These are phyloP conservation scores for Podosphaera fusca DNA, from an alignment of 2,329 filamentous ascomycete species.

Conservation along the genomic window DNA sequence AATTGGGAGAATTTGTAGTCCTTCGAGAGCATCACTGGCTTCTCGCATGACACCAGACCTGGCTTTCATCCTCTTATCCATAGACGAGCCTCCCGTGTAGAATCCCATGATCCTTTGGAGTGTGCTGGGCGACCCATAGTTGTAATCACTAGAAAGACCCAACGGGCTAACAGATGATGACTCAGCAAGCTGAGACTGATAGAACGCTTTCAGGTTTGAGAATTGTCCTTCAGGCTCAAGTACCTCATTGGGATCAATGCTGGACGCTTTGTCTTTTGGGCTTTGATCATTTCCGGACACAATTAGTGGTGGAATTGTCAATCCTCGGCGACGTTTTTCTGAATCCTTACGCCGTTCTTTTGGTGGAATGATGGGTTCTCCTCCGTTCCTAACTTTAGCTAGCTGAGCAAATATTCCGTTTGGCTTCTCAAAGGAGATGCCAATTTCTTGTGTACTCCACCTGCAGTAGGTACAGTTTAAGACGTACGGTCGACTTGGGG, in stretches of 20 bases:
- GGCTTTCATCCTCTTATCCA: constrained; percentile 39
- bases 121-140: constrained; percentile 53
- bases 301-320: constrained; percentile 8
- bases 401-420: constrained; percentile 71
- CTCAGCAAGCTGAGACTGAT: constrained; percentile 53
- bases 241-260: constrained; percentile 12
- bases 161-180: constrained; percentile 27
- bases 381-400: constrained; percentile 42
- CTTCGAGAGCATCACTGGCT: constrained; percentile 46
- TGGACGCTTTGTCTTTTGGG: constrained; percentile 18
- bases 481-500: constrained; percentile 39
- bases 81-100: constrained; percentile 44
- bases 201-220: constrained; percentile 53
- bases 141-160: constrained; percentile 29
- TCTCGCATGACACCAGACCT: constrained; percentile 61
- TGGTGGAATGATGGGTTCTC: constrained; percentile 25
- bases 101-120: constrained; percentile 78
- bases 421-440: constrained; percentile 71
- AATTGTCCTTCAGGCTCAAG: constrained; percentile 49
- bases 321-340: constrained; percentile 10
- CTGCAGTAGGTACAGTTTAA: constrained; percentile 77
- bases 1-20: constrained; percentile 40
- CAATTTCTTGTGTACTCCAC: constrained; percentile 79
- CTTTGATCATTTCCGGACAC: constrained; percentile 14
- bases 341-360: constrained; percentile 18